These are phyloP conservation scores for Rhizopogon vulgaris DNA, from an alignment of 768 basidiomycete species.

Conservation along the genomic window DNA sequence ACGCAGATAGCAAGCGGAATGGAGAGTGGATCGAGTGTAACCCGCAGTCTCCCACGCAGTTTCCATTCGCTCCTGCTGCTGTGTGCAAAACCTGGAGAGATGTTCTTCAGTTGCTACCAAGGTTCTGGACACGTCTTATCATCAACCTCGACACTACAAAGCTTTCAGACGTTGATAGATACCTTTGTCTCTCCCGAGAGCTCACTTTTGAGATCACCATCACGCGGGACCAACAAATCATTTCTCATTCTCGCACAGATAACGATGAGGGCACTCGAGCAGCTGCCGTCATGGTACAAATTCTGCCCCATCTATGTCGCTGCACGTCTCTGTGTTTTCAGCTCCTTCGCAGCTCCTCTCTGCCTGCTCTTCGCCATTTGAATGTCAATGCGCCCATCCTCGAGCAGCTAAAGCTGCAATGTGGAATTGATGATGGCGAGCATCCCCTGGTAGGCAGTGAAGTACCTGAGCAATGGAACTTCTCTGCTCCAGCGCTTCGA, in stretches of 20 bases:
- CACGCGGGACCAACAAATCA: neutral
- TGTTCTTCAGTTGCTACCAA: constrained; percentile 1
- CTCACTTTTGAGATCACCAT: constrained; percentile 3
- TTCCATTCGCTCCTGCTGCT: constrained; percentile 4
- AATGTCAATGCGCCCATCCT: neutral
- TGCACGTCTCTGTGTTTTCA: constrained; percentile 2
- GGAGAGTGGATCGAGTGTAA: neutral
- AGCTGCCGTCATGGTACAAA: neutral
- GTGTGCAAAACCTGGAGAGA: constrained; percentile 5
- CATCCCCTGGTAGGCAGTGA: neutral
- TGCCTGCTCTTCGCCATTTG: constrained; percentile 4
- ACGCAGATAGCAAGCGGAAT: neutral
- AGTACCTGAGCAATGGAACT: neutral
- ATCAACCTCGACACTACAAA: constrained; percentile 5
- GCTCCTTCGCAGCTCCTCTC: constrained; percentile 4
- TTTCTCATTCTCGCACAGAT: neutral
- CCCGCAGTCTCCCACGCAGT: neutral
- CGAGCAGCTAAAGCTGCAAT: constrained; percentile 2
- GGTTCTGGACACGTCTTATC: constrained; percentile 7
- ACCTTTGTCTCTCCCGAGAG: constrained; percentile 2
- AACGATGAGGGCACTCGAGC: neutral
- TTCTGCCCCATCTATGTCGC: constrained; percentile 2
- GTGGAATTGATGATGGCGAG: constrained; percentile 3
- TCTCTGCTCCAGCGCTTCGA: constrained; percentile 1
- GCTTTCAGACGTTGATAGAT: neutral